Base-by-base conservation (phyloP, 169 alveolate genomes). In the Cryptosporidium andersoni region DNA sequence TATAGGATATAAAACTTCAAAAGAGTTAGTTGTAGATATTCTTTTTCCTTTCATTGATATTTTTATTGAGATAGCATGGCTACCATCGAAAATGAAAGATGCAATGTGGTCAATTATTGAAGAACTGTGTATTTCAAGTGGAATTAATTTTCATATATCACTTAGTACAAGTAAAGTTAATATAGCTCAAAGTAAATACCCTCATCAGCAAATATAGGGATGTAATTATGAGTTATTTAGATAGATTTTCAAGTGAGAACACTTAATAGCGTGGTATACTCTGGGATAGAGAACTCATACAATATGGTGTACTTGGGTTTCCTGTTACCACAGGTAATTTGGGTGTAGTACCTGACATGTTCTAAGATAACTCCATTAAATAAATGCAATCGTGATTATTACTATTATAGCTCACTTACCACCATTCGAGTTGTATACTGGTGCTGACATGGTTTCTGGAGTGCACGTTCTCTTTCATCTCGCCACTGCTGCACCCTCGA, bases 401-500 rank as follows among this genome's bases (percentile, higher is more conserved):
- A 14, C 2, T 2, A 1, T 42, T n/a, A n/a, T 9, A 4, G 2
- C 2, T 8, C n/a, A 74, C 82, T 42, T 55, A 74, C 82, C 82
- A 74, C 82, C 14, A 74, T 16, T 56, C 36, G 55, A 36, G 55
- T 74, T 8, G 82, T 58, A 11, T 68, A 66, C 68, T 58, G 43
- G 47, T 74, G 82, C 45, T 53, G 82, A 42, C 82, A 74, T 45
- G 82, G 74, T 51, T 47, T 74, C 4, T 74, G 39, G 7, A 74
- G 51, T 12, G 60, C 11, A 25, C 60, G 64, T 9, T 74, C 82
- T 42, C 82, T 74, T 25, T 74, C 82, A 6, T 74, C 82, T 6
- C 82, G 56, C 82, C 82, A 74, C 60, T 74, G 82, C 36, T 74
- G 82, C 6, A 74, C 82, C 12, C 82, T 36, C 3, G 82, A 43